phyloP scores from a whole-genome alignment of 1,284 basidiomycete genomes.

The Moesziomyces parantarcticus region DNA sequence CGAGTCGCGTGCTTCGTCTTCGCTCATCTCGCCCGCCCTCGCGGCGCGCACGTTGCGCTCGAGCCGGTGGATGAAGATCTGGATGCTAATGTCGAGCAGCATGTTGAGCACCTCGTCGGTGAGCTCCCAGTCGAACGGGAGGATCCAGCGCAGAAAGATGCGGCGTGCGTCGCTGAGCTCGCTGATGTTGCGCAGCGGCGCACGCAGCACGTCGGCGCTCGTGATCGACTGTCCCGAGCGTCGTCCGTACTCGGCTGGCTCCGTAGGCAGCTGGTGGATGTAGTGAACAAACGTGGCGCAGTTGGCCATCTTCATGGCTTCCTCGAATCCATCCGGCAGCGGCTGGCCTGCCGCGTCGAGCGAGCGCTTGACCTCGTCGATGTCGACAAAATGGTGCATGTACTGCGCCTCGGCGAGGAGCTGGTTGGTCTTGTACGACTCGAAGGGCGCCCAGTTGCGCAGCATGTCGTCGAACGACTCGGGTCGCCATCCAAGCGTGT shows the following conservation, averaged over 20 bases:
- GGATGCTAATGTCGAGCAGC: conserved; percentile 58
- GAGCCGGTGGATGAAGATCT: conserved; percentile 51
- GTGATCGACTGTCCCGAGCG: conserved; percentile 28
- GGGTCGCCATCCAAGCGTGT: conserved; percentile 28
- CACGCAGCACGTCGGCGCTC: conserved; percentile 20
- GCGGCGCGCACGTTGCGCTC: conserved; percentile 24
- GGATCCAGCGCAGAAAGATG: conserved; percentile 51
- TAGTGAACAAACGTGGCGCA: conserved; percentile 59
- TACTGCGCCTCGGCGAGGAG: conserved; percentile 51
- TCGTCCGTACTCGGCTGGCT: conserved; percentile 21
- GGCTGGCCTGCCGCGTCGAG: conserved; percentile 19
- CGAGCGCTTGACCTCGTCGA: conserved; percentile 36
- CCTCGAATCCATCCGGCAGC: conserved; percentile 33
- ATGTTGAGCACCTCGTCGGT: conserved; percentile 48
- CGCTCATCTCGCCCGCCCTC: conserved; percentile 24
- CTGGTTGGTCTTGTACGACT: conserved; percentile 54
- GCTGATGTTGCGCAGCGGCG: conserved; percentile 37
- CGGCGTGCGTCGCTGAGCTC: conserved; percentile 55
- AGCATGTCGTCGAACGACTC: conserved; percentile 49
- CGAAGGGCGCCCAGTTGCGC: conserved; percentile 51
- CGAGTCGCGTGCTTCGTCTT: conserved; percentile 14
- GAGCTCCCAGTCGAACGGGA: conserved; percentile 38
- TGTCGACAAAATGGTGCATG: conserved; percentile 55
- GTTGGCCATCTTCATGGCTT: conserved; percentile 56
- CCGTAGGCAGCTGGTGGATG: conserved; percentile 47